phyloP scores from a whole-genome alignment of 345 rosid genomes.

The Theobroma cacao region DNA sequence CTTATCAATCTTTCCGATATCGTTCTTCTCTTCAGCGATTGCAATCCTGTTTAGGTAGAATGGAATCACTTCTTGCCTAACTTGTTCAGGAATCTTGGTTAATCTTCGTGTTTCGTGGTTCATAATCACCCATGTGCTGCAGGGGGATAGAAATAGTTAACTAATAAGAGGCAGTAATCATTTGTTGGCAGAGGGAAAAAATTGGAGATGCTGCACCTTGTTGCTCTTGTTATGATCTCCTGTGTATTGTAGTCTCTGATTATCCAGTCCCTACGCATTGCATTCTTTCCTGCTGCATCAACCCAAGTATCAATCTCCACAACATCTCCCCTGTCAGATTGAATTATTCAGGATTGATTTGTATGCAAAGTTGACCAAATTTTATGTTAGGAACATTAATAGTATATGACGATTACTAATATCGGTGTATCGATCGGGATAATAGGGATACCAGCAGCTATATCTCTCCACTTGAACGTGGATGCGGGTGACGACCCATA shows the following conservation, averaged over 20 bases:
- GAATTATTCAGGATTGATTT: neutral
- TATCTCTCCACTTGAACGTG: slow-evolving; percentile 57
- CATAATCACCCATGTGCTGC: slow-evolving; percentile 77
- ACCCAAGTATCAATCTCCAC: slow-evolving; percentile 69
- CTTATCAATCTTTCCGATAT: slow-evolving; percentile 45
- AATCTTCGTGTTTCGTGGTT: slow-evolving; percentile 57
- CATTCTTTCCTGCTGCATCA: slow-evolving; percentile 59
- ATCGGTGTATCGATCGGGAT: neutral
- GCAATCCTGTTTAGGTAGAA: slow-evolving; percentile 37
- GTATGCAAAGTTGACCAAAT: neutral
- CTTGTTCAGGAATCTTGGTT: slow-evolving; percentile 61
- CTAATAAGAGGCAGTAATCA: neutral
- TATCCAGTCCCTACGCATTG: slow-evolving; percentile 70
- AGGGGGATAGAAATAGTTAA: neutral
- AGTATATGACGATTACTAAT: neutral
- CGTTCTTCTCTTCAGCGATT: slow-evolving; percentile 35
- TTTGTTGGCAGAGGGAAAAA: neutral
- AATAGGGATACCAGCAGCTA: slow-evolving; percentile 41
- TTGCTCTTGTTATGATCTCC: slow-evolving; percentile 57
- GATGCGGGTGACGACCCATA: slow-evolving; percentile 68
- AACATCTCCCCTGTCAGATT: slow-evolving; percentile 55
- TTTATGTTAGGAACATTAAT: neutral
- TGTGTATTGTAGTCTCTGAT: slow-evolving; percentile 49
- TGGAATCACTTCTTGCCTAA: slow-evolving; percentile 46
- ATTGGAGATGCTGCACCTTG: slow-evolving; percentile 49